Evolutionary conservation across 2,329 filamentous ascomycete genomes (phyloP), one percentile per base, ranked within the genome.

Genomic region (Talaromyces sp.): DNA sequence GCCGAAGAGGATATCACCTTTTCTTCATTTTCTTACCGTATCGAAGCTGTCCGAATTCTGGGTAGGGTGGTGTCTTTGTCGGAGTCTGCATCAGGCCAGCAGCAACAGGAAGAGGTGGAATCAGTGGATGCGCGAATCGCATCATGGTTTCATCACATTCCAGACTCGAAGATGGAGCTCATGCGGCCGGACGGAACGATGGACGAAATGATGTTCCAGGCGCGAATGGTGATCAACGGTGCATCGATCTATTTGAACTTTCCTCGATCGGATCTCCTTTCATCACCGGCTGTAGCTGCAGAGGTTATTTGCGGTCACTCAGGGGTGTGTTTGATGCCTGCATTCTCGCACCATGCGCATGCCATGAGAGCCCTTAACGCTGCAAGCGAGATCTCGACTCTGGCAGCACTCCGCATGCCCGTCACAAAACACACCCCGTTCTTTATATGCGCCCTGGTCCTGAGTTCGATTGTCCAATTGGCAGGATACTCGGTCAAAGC

Each of bases 161-260:
- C 93, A 0, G 81, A 84, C 17, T 83, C 83, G 15, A 96, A 96
- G 78, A 83, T 84, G 63, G 86, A 91, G 67, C 83, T 91, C 17
- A 81, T 96, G 62, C 85, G 87, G 66, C 85, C 86, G 67, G 86
- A 89, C 70, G 89, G 91, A 37, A 84, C 87, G 62, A 83, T 93
- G 11, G 93, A 97, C 74, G 92, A 96, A 78, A 90, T 96, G 85
- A 88, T 97, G 77, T 96, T 97, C 79, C 92, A 96, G 75, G 93
- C 91, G 0, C 89, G 91, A 68, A 94, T 96, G 87, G 91, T 96
- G 71, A 83, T 85, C 61, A 81, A 86, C 65, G 79, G 78, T 57
- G 82, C 84, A 10, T 79, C 88, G 0, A 91, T 95, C 70, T 86
- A 93, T 69, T 84, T 95, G 19, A 91, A 95, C 73, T 89, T 93